Base-by-base conservation (phyloP, 768 basidiomycete genomes). In the Lactarius indigo region DNA sequence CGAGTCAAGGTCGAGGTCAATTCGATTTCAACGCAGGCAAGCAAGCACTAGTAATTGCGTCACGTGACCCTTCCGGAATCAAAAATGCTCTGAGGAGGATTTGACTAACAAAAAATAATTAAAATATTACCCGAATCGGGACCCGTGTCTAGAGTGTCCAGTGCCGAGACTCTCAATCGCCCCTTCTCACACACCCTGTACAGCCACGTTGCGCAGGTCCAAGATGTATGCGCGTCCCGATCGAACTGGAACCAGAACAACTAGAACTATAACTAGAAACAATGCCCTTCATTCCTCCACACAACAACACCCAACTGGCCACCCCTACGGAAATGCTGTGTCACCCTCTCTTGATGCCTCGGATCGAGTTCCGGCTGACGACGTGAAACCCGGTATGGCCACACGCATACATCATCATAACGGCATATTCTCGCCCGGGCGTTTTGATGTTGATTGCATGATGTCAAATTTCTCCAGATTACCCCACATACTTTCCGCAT, bases 401-500 rank as follows among this genome's bases (percentile, higher is more conserved):
- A 33, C 23, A 8, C 30, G 7, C 20, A 47, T 57, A 57, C 57
- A 59, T 57, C 55, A 59, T 33, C 52, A 23, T 65, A 15, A 65
- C 59, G 64, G 64, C 64, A 65, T 28, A 18, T 56, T 60, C 37
- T 55, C 58, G 5, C 23, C 31, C 41, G 31, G 17, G 47, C 8
- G 9, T 47, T 47, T 50, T 54, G 31, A 39, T 39, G 15, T 39
- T 39, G 37, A 35, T 47, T 15, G 57, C 23, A 35, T 52, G n/a
- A 54, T 61, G 41, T 61, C 55, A 66, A 61, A 57, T 57, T 66
- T 37, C 64, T 44, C 59, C 64, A 30, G 42, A 23, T 31, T 61
- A 52, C 44, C 57, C 44, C 65, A 47, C 65, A 61, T 23, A 2
- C 23, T 52, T 4, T 44, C 20, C 28, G 15, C 7, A 8, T 17